A percentile compares a stretch with the other conserved stretches of the same genome.
Conservation (phyloP, 148 eudicot genomes). For the Rheum nobile region DNA sequence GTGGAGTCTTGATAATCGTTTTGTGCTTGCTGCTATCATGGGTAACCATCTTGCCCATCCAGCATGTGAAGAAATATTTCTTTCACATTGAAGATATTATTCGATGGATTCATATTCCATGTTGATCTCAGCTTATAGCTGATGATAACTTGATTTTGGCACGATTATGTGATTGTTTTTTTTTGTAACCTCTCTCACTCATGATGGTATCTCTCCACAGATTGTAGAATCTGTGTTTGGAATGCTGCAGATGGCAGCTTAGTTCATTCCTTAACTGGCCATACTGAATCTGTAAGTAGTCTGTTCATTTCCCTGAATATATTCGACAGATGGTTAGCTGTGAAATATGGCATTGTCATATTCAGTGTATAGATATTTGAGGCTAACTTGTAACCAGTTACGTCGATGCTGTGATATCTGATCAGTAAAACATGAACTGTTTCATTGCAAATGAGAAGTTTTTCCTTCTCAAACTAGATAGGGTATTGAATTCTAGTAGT, state of each 20-base stretch:
- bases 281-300: slow-evolving; percentile 79
- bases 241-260: slow-evolving; percentile 98
- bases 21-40: slow-evolving; percentile 99
- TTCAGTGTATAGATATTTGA: neutral
- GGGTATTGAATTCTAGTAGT: neutral
- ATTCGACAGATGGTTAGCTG: neutral
- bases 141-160: neutral
- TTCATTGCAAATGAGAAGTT: neutral
- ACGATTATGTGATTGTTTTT: neutral
- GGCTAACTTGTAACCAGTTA: neutral
- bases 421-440: neutral
- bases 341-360: neutral
- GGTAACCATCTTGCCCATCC: slow-evolving; percentile 40
- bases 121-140: neutral
- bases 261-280: slow-evolving; percentile 98
- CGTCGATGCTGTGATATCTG: neutral
- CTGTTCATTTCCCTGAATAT: neutral
- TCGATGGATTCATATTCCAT: neutral
- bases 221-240: slow-evolving; percentile 99
- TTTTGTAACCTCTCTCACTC: neutral
- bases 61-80: neutral
- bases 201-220: slow-evolving; percentile 25
- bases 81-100: neutral
- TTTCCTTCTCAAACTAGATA: neutral
- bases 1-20: slow-evolving; percentile 98